Conservation (phyloP, 495 filamentous ascomycete species). For the Aspergillus sclerotioniger region DNA sequence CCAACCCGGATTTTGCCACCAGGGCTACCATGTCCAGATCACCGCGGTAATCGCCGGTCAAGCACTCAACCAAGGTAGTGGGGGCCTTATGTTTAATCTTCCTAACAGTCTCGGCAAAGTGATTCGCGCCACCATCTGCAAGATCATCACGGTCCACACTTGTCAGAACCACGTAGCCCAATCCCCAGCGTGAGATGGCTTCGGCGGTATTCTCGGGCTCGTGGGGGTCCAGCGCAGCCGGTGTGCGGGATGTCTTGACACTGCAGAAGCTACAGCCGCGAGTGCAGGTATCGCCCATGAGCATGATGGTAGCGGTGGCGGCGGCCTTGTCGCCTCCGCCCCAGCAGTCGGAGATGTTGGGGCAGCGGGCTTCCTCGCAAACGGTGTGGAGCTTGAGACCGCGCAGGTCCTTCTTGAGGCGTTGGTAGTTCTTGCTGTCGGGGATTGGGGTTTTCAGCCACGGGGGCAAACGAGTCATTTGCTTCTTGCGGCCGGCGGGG, state of each 20-base stretch:
- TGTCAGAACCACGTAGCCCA: conserved; percentile 95
- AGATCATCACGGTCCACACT: conserved; percentile 92
- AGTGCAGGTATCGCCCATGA: conserved; percentile 98
- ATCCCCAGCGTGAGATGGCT: conserved; percentile 85
- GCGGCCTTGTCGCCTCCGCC: conserved; percentile 82
- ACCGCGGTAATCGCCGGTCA: conserved; percentile 88
- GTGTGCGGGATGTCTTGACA: conserved; percentile 81
- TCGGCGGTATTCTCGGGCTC: conserved; percentile 97
- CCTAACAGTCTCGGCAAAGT: conserved; percentile 92
- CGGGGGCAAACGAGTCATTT: conserved; percentile 84
- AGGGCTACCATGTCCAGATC: conserved; percentile 77
- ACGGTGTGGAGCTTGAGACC: conserved; percentile 91
- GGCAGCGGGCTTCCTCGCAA: conserved; percentile 95
- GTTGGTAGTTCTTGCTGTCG: conserved; percentile 79
- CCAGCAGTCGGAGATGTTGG: conserved; percentile 98
- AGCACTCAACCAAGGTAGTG: conserved; percentile 84
- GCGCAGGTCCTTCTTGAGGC: conserved; percentile 88
- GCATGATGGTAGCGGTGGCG: conserved; percentile 97
- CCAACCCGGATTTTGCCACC: conserved; percentile 82
- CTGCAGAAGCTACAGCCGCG: conserved; percentile 95
- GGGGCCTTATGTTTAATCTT: conserved; percentile 91
- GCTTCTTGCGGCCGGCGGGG: conserved; percentile 72
- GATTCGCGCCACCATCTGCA: conserved; percentile 78
- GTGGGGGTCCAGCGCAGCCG: conserved; percentile 85
- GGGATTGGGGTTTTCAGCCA: conserved; percentile 98